These are phyloP conservation scores for Solanum ossicruentum DNA, from an alignment of 257 asterid genomes.

Conservation along the genomic window DNA sequence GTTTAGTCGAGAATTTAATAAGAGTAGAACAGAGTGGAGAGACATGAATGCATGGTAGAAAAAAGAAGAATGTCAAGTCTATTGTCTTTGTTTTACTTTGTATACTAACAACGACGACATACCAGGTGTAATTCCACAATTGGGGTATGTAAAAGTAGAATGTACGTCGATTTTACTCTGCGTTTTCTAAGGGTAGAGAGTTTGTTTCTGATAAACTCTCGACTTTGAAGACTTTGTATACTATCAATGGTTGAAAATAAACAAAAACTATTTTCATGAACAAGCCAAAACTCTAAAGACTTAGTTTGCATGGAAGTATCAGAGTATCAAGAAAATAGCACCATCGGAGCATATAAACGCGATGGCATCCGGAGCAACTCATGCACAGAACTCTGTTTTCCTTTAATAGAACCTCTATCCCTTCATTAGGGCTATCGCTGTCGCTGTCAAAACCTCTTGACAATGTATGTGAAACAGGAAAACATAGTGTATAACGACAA, in stretches of 20 bases:
- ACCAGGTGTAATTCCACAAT: neutral
- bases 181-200: neutral
- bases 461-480: too few species aligned
- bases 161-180: neutral
- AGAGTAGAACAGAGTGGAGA: neutral
- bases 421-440: too few species aligned
- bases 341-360: neutral
- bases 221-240: neutral
- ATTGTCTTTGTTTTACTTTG: too few species aligned
- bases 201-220: neutral
- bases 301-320: conserved; percentile 1
- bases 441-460: too few species aligned
- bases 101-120: neutral
- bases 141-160: neutral
- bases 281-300: conserved; percentile 1
- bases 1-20: neutral
- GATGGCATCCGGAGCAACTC: too few species aligned
- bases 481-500: too few species aligned
- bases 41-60: neutral
- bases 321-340: neutral
- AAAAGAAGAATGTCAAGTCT: too few species aligned
- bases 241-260: neutral
- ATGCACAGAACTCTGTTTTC: too few species aligned
- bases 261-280: neutral
- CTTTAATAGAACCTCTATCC: too few species aligned